A percentile compares a stretch with the other conserved stretches of the same genome.
Conservation (phyloP, 768 basidiomycete species). For the Pisolithus marmoratus region DNA sequence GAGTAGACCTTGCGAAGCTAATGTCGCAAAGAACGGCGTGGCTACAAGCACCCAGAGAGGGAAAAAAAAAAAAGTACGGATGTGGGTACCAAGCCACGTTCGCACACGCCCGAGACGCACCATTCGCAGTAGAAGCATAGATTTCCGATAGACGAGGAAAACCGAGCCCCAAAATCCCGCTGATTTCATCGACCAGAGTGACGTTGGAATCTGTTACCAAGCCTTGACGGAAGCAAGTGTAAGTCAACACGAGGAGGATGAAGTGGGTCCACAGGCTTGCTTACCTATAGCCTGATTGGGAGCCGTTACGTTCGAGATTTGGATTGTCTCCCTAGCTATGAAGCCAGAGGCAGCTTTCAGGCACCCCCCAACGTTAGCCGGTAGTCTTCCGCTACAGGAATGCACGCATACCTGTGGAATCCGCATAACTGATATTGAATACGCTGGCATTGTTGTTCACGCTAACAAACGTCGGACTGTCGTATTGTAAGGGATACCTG, state of each 20-base stretch:
- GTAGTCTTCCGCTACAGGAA: background rate
- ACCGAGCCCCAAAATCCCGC: conserved; percentile 71
- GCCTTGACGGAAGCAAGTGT: conserved; percentile 31
- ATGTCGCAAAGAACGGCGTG: conserved; percentile 58
- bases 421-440: conserved; percentile 60
- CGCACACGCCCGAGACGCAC: conserved; percentile 28
- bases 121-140: conserved; percentile 37
- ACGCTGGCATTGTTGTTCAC: conserved; percentile 56
- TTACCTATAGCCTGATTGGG: conserved; percentile 64
- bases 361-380: conserved; percentile 1
- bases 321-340: conserved; percentile 59
- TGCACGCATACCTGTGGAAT: conserved; percentile 49
- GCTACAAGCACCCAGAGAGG: conserved; percentile 32
- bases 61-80: background rate
- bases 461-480: conserved; percentile 57
- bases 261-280: conserved; percentile 14
- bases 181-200: conserved; percentile 54
- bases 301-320: conserved; percentile 54
- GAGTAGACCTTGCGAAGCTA: conserved; percentile 58
- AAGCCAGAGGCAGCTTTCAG: conserved; percentile 60
- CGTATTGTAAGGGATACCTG: conserved; percentile 63
- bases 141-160: conserved; percentile 71
- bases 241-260: background rate
- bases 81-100: background rate
- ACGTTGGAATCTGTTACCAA: conserved; percentile 60